A percentile compares a stretch with the other conserved stretches of the same genome.
Evolutionary conservation across 2,329 filamentous ascomycete genomes (phyloP).

Genomic region (Fusarium secorum): DNA sequence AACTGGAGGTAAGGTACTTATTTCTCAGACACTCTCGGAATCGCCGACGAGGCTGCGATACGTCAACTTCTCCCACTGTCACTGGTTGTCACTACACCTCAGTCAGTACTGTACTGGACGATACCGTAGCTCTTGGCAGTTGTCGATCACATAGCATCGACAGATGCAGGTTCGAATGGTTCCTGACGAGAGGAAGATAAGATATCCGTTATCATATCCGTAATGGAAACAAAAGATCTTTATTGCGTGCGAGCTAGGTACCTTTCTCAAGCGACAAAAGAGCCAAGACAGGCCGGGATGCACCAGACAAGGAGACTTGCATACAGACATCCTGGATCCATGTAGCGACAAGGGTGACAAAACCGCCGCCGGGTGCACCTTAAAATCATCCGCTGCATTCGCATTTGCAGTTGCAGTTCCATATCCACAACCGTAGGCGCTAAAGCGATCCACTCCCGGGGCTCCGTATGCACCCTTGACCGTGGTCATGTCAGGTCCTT

Average conservation of each 20-base stretch:
- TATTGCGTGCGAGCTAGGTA: constrained; percentile 28
- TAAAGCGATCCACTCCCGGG: constrained; percentile 43
- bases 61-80: constrained; percentile 3
- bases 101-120: background rate
- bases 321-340: constrained; percentile 3
- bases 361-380: constrained; percentile 43
- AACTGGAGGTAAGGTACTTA: background rate
- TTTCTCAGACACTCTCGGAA: constrained; percentile 23
- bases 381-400: constrained; percentile 43
- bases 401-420: background rate
- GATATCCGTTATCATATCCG: constrained; percentile 36
- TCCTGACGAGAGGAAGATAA: constrained; percentile 36
- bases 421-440: constrained; percentile 23
- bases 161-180: constrained; percentile 25
- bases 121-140: constrained; percentile 2
- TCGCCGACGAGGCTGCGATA: constrained; percentile 34
- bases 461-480: constrained; percentile 23
- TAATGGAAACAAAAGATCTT: constrained; percentile 39
- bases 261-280: constrained; percentile 31
- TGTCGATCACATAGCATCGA: constrained; percentile 17
- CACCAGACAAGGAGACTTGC: constrained; percentile 20
- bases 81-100: background rate
- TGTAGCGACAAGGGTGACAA: constrained; percentile 24
- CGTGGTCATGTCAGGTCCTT: constrained; percentile 37
- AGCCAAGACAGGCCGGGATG: constrained; percentile 21